Conservation (phyloP, 192 early-diverging fungal genomes). For the Backusella psychrophila region DNA sequence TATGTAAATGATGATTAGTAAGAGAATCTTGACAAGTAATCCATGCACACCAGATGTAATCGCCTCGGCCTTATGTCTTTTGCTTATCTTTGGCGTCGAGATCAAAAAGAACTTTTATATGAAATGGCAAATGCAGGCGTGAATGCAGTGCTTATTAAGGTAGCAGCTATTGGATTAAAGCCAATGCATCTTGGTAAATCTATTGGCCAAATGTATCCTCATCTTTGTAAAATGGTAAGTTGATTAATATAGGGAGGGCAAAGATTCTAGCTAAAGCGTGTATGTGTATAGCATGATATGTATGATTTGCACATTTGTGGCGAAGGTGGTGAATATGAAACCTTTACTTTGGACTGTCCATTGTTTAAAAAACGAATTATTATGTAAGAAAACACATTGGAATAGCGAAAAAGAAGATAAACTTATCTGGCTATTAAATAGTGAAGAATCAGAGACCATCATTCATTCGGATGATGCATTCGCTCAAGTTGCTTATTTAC, state of each 20-base stretch:
- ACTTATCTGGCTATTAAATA: conserved; percentile 19
- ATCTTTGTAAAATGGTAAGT: conserved; percentile 65
- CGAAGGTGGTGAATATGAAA: conserved; percentile 98
- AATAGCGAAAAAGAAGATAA: background rate
- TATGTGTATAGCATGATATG: conserved; percentile 53
- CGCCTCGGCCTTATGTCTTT: conserved; percentile 83
- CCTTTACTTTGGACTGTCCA: conserved; percentile 90
- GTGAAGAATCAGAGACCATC: conserved; percentile 69
- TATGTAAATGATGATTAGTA: background rate
- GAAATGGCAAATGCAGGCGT: conserved; percentile 85
- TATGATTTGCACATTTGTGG: conserved; percentile 90
- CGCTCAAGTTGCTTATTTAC: conserved; percentile 82
- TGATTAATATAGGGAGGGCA: background rate
- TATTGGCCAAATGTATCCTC: conserved; percentile 74
- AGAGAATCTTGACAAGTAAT: background rate
- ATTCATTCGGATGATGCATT: conserved; percentile 81
- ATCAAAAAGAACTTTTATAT: conserved; percentile 77
- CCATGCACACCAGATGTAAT: conserved; percentile 55
- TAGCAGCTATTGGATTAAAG: conserved; percentile 84
- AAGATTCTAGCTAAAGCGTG: background rate
- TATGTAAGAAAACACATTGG: conserved; percentile 51
- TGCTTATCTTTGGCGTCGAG: conserved; percentile 87
- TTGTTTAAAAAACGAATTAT: conserved; percentile 84
- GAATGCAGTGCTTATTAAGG: conserved; percentile 88
- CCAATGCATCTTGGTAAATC: conserved; percentile 73